Conservation (phyloP, 2,329 filamentous ascomycete species). For the Xylaria sp. region DNA sequence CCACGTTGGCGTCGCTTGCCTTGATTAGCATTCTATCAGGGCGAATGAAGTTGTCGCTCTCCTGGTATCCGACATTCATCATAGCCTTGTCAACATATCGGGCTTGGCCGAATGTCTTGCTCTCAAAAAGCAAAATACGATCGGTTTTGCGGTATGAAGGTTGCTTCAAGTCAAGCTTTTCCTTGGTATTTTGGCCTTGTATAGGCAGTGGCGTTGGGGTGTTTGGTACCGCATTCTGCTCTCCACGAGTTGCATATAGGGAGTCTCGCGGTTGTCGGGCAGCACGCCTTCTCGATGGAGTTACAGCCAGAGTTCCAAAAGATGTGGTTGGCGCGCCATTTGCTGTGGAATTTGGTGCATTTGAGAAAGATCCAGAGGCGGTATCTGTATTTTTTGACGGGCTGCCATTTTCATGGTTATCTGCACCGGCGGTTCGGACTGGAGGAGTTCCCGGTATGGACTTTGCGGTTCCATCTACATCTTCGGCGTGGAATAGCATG, state of each 20-base stretch:
- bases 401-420: conserved; percentile 48
- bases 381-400: conserved; percentile 51
- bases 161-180: conserved; percentile 75
- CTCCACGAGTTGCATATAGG: conserved; percentile 56
- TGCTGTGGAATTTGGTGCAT: conserved; percentile 45
- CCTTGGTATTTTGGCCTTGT: conserved; percentile 77
- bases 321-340: conserved; percentile 34
- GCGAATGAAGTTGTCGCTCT: conserved; percentile 85
- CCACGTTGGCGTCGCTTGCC: conserved; percentile 59
- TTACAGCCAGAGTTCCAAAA: conserved; percentile 34
- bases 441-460: conserved; percentile 44
- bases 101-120: conserved; percentile 80
- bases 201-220: conserved; percentile 72
- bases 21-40: conserved; percentile 74
- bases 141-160: conserved; percentile 77
- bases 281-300: conserved; percentile 47
- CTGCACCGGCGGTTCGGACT: conserved; percentile 38
- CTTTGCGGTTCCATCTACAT: conserved; percentile 75
- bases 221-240: conserved; percentile 51
- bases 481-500: conserved; percentile 77
- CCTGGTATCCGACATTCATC: conserved; percentile 94
- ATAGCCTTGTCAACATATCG: conserved; percentile 96
- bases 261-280: conserved; percentile 55
- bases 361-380: conserved; percentile 43
- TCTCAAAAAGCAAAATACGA: conserved; percentile 79